Conservation (phyloP, 2,329 filamentous ascomycete species). For the Fusarium sublunatum region DNA sequence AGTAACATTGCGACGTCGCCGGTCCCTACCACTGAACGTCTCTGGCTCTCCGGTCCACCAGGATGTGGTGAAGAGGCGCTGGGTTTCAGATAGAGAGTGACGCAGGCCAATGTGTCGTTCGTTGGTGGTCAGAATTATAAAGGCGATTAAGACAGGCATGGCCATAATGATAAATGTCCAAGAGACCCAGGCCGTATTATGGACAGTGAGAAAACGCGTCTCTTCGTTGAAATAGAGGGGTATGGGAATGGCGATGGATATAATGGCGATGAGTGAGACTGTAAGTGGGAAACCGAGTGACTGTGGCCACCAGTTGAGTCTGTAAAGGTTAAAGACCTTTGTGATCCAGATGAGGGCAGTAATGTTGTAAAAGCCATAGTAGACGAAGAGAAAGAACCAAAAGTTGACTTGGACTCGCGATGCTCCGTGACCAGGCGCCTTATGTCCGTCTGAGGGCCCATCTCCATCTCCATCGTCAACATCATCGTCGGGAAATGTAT, state of each 20-base stretch:
- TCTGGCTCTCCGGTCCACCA: constrained; percentile 73
- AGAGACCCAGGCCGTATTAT: constrained; percentile 76
- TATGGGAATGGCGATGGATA: constrained; percentile 70
- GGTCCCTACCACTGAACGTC: constrained; percentile 58
- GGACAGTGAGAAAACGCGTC: constrained; percentile 64
- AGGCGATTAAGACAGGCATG: constrained; percentile 73
- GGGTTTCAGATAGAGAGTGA: constrained; percentile 72
- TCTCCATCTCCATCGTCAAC: constrained; percentile 54
- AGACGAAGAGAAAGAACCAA: constrained; percentile 77
- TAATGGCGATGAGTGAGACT: constrained; percentile 67
- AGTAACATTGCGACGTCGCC: constrained; percentile 54
- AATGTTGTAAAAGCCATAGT: constrained; percentile 76
- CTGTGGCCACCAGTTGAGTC: constrained; percentile 76
- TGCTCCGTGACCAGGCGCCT: constrained; percentile 70
- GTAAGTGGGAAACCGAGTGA: constrained; percentile 73
- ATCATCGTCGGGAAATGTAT: constrained; percentile 61
- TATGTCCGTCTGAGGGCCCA: constrained; percentile 49
- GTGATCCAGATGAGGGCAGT: constrained; percentile 77
- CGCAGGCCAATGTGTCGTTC: constrained; percentile 72
- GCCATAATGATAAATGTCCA: constrained; percentile 79
- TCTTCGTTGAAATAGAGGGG: constrained; percentile 68
- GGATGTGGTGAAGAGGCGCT: constrained; percentile 73
- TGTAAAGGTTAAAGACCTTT: constrained; percentile 77
- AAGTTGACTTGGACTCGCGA: constrained; percentile 74
- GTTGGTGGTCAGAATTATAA: constrained; percentile 71